phyloP scores from a whole-genome alignment of 192 early-diverging fungal genomes.

The Podila clonocystis region DNA sequence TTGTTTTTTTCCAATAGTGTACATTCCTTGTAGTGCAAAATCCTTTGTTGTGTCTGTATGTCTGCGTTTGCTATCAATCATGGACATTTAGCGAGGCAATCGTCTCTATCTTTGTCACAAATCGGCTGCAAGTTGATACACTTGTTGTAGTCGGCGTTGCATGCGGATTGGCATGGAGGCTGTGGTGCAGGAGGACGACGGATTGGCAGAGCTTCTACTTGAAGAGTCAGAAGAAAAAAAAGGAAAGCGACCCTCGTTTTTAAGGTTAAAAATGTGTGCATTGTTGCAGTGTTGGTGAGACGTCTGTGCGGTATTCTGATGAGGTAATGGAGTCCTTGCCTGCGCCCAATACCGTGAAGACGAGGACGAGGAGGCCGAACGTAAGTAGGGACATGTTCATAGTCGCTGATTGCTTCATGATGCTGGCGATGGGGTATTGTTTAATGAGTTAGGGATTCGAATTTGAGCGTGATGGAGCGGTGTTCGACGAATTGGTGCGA shows the following conservation, averaged over 20 bases:
- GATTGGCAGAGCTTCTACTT: background rate
- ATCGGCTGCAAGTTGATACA: background rate
- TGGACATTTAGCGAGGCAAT: background rate
- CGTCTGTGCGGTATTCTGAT: background rate
- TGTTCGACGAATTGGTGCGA: too few species aligned
- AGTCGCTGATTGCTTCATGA: background rate
- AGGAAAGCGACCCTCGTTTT: background rate
- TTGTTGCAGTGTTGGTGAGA: background rate
- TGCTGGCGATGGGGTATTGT: background rate
- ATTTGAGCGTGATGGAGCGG: too few species aligned
- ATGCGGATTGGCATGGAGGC: background rate
- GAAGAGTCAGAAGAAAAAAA: background rate
- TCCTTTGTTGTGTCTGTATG: too few species aligned
- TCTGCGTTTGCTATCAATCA: too few species aligned
- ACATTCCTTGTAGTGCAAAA: too few species aligned
- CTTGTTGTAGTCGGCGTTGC: constrained; percentile 1
- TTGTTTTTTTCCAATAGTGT: too few species aligned
- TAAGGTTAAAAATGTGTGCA: background rate
- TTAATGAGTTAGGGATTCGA: background rate
- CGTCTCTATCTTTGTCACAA: background rate
- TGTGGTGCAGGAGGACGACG: background rate
- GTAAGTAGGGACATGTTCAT: background rate
- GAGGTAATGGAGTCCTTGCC: background rate
- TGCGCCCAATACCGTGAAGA: background rate
- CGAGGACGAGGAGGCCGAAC: background rate